Base-by-base conservation (phyloP, 805 yeast species). In the Kodamaea laetipori region DNA sequence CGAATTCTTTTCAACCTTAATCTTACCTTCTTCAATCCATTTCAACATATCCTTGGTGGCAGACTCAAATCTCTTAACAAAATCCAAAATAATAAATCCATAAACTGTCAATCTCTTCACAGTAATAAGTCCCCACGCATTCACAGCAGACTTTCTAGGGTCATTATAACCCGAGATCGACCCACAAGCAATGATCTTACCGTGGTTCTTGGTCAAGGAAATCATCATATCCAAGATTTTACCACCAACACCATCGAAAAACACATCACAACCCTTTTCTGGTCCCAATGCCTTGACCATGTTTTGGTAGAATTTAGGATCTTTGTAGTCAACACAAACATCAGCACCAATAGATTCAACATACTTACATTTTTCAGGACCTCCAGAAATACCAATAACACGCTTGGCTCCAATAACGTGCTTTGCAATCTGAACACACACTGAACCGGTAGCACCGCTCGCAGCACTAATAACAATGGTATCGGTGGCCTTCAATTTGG, bases 381-480 rank as follows among this genome's bases (percentile, higher is more conserved):
- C 76, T 44, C 87, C 86, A 12, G 86, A 78, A 49, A 81, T 73
- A 33, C 82, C 87, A 55, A 81, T 70, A 18, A 82, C 81, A 51
- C 69, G 75, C 33, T 70, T 61, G 21, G 83, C 83, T 27, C 76
- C 75, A 56, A 75, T 68, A 8, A 77, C 60, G 30, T 73, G 63
- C 47, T 78, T 66, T 32, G 86, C 82, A 9, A 82, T 56, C 57
- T 81, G 86, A 15, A 81, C 76, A 37, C 69, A 76, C 37, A 73
- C 62, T 18, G 79, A 72, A 10, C 88, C 88, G n/a, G 83, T 82
- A n/a, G 86, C 86, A 47, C 89, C 89, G 6, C 83, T 75, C 10
- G 88, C 88, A 45, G 86, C 87, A 13, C 82, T 76, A 35, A 82
- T 66, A 35, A 81, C 61, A 50, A 78, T 67, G 6, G 71, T 66